phyloP scores from a whole-genome alignment of 2,329 filamentous ascomycete species.

The Colletotrichum sansevieriae region DNA sequence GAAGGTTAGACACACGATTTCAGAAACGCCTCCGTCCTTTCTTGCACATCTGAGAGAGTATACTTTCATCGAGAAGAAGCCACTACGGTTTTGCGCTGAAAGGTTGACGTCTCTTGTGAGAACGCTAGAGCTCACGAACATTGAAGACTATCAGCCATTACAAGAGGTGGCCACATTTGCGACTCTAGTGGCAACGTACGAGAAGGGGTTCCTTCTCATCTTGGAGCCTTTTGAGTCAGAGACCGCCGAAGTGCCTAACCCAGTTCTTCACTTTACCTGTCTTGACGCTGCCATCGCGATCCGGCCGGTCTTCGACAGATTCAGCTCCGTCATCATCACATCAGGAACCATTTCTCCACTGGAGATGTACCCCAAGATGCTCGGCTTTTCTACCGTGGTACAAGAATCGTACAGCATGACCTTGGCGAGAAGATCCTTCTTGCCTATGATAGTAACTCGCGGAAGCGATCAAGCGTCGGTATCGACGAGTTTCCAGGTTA shows the following conservation, averaged over 20 bases:
- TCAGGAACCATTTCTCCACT: constrained; percentile 96
- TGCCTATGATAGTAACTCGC: constrained; percentile 97
- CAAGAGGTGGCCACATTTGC: constrained; percentile 99
- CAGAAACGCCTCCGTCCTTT: constrained; percentile 95
- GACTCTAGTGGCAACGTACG: constrained; percentile 94
- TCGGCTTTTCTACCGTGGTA: constrained; percentile 90
- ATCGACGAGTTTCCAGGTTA: constrained; percentile 93
- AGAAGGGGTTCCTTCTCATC: constrained; percentile 95
- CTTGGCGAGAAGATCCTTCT: constrained; percentile 90
- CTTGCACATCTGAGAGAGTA: constrained; percentile 92
- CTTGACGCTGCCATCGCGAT: constrained; percentile 98
- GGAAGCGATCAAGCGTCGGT: constrained; percentile 95
- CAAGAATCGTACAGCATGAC: constrained; percentile 99
- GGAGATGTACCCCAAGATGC: constrained; percentile 99
- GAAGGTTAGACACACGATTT: constrained; percentile 98
- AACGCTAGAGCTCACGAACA: constrained; percentile 95
- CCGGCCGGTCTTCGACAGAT: constrained; percentile 96
- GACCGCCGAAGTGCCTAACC: constrained; percentile 94
- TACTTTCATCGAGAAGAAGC: constrained; percentile 98
- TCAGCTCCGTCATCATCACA: constrained; percentile 98
- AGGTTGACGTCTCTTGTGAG: constrained; percentile 93
- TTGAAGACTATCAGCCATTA: constrained; percentile 96
- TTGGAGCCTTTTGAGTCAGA: constrained; percentile 98
- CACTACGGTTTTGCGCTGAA: constrained; percentile 93
- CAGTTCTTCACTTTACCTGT: constrained; percentile 96